Evolutionary conservation across 2,329 filamentous ascomycete species (phyloP).

Genomic region (Pyrenochaeta sp.): DNA sequence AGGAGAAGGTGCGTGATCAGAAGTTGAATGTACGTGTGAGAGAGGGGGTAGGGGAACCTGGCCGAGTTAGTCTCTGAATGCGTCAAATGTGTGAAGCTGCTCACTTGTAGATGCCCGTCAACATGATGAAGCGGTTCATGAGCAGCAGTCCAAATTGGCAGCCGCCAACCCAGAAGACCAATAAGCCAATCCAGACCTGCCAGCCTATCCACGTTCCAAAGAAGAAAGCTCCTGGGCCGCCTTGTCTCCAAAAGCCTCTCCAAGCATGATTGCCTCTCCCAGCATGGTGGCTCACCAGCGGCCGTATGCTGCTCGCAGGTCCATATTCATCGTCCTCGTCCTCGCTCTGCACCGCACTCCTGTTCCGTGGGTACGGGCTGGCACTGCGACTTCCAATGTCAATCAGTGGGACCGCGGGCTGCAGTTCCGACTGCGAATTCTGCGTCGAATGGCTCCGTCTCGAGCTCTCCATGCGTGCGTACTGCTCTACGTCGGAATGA

Average conservation of each 20-base stretch:
- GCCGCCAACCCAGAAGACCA: constrained; percentile 59
- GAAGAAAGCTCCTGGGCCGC: constrained; percentile 59
- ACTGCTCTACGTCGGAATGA: constrained; percentile 44
- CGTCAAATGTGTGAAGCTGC: constrained; percentile 5
- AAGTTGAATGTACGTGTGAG: constrained; percentile 61
- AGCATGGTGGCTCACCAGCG: constrained; percentile 48
- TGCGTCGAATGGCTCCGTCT: constrained; percentile 37
- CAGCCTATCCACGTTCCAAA: constrained; percentile 58
- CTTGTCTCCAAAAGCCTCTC: constrained; percentile 46
- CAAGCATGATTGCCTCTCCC: constrained; percentile 27
- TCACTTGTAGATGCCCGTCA: constrained; percentile 58
- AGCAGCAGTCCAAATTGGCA: constrained; percentile 58
- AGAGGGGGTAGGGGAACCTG: constrained; percentile 63
- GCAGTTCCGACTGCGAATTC: constrained; percentile 48
- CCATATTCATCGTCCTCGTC: constrained; percentile 57
- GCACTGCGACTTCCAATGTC: constrained; percentile 53
- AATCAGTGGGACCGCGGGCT: constrained; percentile 54
- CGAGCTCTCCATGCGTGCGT: constrained; percentile 40
- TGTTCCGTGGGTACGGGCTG: constrained; percentile 54
- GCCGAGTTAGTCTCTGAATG: constrained; percentile 19
- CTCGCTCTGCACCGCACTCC: constrained; percentile 55
- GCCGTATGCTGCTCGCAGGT: constrained; percentile 48
- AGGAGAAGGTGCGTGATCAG: constrained; percentile 60
- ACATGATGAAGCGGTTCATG: constrained; percentile 62
- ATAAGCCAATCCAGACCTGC: constrained; percentile 58